phyloP scores from a whole-genome alignment of 352 stramenopile species.

The Globisporangium cederbergense region DNA sequence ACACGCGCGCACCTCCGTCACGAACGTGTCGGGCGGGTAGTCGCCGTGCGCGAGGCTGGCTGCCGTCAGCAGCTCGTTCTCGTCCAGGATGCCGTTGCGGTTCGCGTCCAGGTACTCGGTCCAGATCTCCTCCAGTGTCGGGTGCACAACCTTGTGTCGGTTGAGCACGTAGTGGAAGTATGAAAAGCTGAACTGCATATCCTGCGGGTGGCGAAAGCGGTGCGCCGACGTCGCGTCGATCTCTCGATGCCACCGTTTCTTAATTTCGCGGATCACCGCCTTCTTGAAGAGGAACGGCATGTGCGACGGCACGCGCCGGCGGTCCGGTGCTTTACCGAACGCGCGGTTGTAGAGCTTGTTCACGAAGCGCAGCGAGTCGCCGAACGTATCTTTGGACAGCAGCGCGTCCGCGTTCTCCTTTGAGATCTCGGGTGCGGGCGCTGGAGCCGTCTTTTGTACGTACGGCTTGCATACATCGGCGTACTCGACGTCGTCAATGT shows the following conservation, averaged over 20 bases:
- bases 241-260: constrained; percentile 70
- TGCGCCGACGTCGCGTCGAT: constrained; percentile 78
- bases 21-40: constrained; percentile 62
- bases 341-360: constrained; percentile 90
- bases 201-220: constrained; percentile 87
- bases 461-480: constrained; percentile 53
- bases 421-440: constrained; percentile 19
- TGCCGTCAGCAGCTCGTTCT: constrained; percentile 90
- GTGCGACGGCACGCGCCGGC: constrained; percentile 90
- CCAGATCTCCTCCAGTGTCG: constrained; percentile 82
- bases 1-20: constrained; percentile 65
- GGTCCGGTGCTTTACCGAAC: constrained; percentile 73
- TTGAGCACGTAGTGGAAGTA: constrained; percentile 95
- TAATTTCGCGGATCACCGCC: constrained; percentile 86
- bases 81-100: constrained; percentile 84
- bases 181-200: constrained; percentile 95
- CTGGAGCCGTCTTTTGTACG: constrained; percentile 9
- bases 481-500: constrained; percentile 64
- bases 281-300: constrained; percentile 94
- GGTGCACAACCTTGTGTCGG: constrained; percentile 68
- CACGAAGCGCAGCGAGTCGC: constrained; percentile 88
- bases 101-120: constrained; percentile 89
- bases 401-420: constrained; percentile 45
- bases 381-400: constrained; percentile 89
- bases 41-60: constrained; percentile 78